Evolutionary conservation across 305 asterid species (phyloP).

Genomic region (Fraxinus platypoda): DNA sequence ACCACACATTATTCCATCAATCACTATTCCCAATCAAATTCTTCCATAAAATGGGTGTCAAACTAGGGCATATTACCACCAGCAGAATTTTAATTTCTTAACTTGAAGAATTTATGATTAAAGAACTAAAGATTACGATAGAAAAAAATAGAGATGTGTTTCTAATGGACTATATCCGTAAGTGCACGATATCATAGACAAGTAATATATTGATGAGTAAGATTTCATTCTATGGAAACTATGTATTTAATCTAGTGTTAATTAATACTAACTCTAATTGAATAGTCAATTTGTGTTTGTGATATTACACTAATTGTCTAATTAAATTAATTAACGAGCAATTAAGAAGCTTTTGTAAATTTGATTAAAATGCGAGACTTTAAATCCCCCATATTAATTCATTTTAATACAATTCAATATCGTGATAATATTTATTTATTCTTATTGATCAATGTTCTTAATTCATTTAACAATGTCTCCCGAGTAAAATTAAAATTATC

Average conservation of each 20-base stretch:
- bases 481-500: not conserved
- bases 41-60: no score
- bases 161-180: not conserved
- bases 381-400: not conserved
- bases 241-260: not conserved
- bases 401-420: no score
- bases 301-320: no score
- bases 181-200: not conserved
- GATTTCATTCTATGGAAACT: not conserved
- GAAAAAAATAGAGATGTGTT: not conserved
- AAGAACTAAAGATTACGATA: not conserved
- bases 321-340: no score
- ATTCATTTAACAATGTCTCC: no score
- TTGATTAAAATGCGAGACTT: not conserved
- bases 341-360: no score
- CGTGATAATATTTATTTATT: no score
- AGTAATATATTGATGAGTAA: not conserved
- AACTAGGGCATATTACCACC: no score
- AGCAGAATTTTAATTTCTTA: not conserved
- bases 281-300: not conserved
- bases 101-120: not conserved
- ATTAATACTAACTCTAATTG: not conserved
- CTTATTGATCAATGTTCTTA: not conserved
- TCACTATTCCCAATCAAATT: no score
- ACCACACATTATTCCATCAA: no score